Conservation (phyloP, 495 filamentous ascomycete genomes). For the Hypomontagnella monticulosa region DNA sequence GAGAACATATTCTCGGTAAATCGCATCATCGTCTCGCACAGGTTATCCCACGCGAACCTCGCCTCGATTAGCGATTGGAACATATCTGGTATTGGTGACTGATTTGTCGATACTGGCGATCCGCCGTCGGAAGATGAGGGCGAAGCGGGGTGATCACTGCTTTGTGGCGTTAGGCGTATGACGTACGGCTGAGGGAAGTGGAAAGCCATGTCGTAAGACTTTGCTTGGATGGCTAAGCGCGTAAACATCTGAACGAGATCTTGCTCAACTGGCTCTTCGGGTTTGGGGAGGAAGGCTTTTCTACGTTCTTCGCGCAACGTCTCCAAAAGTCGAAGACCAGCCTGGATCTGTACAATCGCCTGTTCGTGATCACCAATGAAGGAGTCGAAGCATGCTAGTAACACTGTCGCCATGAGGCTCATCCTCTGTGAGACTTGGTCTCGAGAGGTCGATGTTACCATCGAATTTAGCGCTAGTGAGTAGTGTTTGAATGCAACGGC, state of each 20-base stretch:
- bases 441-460: constrained; percentile 44
- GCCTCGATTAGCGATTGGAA: constrained; percentile 60
- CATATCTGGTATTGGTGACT: constrained; percentile 55
- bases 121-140: constrained; percentile 56
- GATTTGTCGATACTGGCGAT: constrained; percentile 52
- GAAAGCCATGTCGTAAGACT: constrained; percentile 69
- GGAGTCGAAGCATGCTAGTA: constrained; percentile 61
- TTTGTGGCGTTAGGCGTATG: constrained; percentile 57
- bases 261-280: constrained; percentile 62
- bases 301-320: constrained; percentile 53
- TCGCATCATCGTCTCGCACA: constrained; percentile 61
- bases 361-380: constrained; percentile 62
- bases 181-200: constrained; percentile 66
- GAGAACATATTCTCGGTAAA: constrained; percentile 63
- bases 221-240: constrained; percentile 65
- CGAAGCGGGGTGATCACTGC: constrained; percentile 48
- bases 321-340: constrained; percentile 56
- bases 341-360: constrained; percentile 57
- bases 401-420: constrained; percentile 59
- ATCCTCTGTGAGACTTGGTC: constrained; percentile 53
- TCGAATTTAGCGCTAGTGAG: constrained; percentile 52
- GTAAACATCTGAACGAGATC: constrained; percentile 68
- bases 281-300: constrained; percentile 49
- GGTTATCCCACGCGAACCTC: constrained; percentile 58
- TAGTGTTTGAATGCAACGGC: constrained; percentile 57